These are phyloP conservation scores for Aspergillus sp. DNA, from an alignment of 2,329 filamentous ascomycete species.

Conservation along the genomic window DNA sequence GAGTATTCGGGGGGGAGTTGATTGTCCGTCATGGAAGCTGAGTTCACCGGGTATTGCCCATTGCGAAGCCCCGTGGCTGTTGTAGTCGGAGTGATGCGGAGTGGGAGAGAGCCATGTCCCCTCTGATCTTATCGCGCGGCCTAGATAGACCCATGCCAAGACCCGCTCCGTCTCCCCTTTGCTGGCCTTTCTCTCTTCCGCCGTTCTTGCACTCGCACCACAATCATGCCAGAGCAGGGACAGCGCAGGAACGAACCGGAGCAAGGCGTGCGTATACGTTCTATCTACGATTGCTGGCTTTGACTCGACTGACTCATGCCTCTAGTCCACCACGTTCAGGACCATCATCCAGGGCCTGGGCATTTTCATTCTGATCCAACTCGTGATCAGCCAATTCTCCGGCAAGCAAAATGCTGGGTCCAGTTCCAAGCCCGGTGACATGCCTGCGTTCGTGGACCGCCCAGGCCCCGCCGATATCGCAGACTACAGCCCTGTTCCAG, in stretches of 20 bases:
- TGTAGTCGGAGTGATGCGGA: neutral
- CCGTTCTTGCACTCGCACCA: slow-evolving; percentile 6
- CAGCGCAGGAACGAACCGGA: slow-evolving; percentile 27
- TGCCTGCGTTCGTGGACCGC: slow-evolving; percentile 57
- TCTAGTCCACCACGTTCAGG: slow-evolving; percentile 34
- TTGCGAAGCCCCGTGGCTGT: slow-evolving; percentile 11
- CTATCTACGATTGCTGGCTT: slow-evolving; percentile 1
- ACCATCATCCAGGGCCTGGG: slow-evolving; percentile 46
- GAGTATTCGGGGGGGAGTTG: slow-evolving; percentile 22
- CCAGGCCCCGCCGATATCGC: slow-evolving; percentile 40
- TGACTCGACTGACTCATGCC: slow-evolving; percentile 12
- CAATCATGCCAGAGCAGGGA: slow-evolving; percentile 32
- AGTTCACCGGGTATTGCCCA: too few species aligned
- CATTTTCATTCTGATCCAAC: slow-evolving; percentile 52
- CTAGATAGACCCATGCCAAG: slow-evolving; percentile 1
- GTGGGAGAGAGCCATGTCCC: neutral
- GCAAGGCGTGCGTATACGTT: slow-evolving; percentile 18
- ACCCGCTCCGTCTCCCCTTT: slow-evolving; percentile 3
- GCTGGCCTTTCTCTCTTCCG: slow-evolving; percentile 8
- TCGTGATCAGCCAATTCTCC: slow-evolving; percentile 48
- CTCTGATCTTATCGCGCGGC: slow-evolving; percentile 1
- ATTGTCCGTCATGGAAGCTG: slow-evolving; percentile 31
- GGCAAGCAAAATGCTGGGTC: slow-evolving; percentile 24
- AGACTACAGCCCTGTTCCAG: slow-evolving; percentile 43
- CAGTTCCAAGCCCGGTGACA: slow-evolving; percentile 22